Evolutionary conservation across 371 early-diverging fungal genomes (phyloP).

Genomic region (Mortierella polycephala): DNA sequence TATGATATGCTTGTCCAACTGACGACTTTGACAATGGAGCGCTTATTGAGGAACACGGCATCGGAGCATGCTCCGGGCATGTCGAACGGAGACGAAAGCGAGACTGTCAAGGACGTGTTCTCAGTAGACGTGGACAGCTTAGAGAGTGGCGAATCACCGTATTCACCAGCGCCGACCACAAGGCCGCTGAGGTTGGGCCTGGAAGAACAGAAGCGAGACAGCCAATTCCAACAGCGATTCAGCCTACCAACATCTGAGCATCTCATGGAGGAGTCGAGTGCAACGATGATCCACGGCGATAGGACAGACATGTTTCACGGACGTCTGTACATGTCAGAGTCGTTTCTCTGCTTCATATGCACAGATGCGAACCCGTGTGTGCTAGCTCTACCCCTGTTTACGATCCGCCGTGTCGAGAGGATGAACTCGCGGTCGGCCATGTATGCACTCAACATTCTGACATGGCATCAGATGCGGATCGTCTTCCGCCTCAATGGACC

Average conservation of each 20-base stretch:
- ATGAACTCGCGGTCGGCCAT: conserved; percentile 60
- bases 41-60: conserved; percentile 83
- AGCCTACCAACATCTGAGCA: conserved; percentile 75
- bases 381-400: conserved; percentile 86
- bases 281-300: conserved; percentile 60
- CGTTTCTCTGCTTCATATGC: conserved; percentile 87
- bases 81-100: conserved; percentile 46
- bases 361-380: conserved; percentile 67
- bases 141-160: conserved; percentile 22
- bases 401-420: conserved; percentile 91
- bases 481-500: conserved; percentile 65
- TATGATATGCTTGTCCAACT: conserved; percentile 92
- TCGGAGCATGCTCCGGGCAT: conserved; percentile 76
- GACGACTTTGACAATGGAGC: conserved; percentile 87
- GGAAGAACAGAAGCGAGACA: conserved; percentile 83
- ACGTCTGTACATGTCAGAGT: conserved; percentile 80
- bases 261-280: conserved; percentile 66
- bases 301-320: conserved; percentile 63
- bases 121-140: conserved; percentile 49
- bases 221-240: conserved; percentile 78
- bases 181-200: conserved; percentile 67
- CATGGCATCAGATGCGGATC: conserved; percentile 70
- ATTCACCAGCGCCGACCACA: conserved; percentile 54
- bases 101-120: conserved; percentile 41
- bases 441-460: conserved; percentile 65